These are phyloP conservation scores for Tolypocladium amazonense DNA, from an alignment of 2,329 filamentous ascomycete species.

Conservation along the genomic window DNA sequence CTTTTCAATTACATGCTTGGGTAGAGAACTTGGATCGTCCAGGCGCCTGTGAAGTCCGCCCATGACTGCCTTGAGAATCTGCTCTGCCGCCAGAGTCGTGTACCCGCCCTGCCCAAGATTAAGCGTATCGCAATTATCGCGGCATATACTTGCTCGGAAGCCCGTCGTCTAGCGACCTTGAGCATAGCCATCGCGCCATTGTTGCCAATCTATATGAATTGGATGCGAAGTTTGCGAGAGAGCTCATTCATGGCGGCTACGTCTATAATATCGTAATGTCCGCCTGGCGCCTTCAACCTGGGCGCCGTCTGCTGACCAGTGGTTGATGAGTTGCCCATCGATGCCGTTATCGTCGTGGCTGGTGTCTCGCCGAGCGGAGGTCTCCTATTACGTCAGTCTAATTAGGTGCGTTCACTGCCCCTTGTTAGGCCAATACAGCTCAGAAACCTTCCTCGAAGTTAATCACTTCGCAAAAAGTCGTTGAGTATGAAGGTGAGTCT, in stretches of 20 bases:
- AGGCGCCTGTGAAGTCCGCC: constrained; percentile 55
- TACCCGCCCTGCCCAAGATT: constrained; percentile 47
- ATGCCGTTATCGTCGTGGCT: constrained; percentile 72
- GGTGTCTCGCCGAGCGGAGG: too few relatives aligned
- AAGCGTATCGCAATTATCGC: constrained; percentile 90
- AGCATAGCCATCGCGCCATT: constrained; percentile 60
- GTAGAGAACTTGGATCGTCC: too few relatives aligned
- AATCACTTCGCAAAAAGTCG: too few relatives aligned
- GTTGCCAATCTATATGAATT: constrained; percentile 90
- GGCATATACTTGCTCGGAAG: constrained; percentile 37
- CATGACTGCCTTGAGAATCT: constrained; percentile 72
- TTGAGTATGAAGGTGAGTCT: too few relatives aligned
- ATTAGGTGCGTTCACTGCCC: too few relatives aligned
- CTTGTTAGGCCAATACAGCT: too few relatives aligned
- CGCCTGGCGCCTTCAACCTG: constrained; percentile 30
- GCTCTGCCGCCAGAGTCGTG: constrained; percentile 49
- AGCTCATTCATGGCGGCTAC: constrained; percentile 51
- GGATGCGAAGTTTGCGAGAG: constrained; percentile 65
- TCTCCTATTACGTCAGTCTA: too few relatives aligned
- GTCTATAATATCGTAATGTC: constrained; percentile 55
- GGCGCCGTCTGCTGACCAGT: constrained; percentile 26
- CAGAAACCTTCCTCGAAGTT: too few relatives aligned
- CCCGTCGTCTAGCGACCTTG: constrained; percentile 63
- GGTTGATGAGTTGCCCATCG: constrained; percentile 86
- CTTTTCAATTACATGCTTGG: too few relatives aligned